Percentiles rank a stretch among this genome's conserved stretches.
Conservation (phyloP, 1,284 basidiomycete genomes). For the Apiotrichum montevideense region DNA sequence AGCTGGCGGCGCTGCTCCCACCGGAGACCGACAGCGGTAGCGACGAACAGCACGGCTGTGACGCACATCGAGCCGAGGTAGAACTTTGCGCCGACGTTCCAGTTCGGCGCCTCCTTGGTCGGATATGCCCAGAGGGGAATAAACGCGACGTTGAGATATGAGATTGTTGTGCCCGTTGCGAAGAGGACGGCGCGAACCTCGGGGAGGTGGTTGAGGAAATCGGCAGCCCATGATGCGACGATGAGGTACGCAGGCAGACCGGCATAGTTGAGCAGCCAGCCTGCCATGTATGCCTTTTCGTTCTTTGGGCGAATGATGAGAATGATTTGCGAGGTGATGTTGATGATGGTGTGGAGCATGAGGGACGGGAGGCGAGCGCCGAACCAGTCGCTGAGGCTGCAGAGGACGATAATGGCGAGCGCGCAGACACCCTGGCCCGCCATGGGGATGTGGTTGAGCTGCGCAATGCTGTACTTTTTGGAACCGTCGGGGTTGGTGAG, state of each 20-base stretch:
- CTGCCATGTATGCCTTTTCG: conserved; percentile 4
- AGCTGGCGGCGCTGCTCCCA: conserved; percentile 11
- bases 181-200: conserved; percentile 8
- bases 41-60: conserved; percentile 4
- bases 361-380: conserved; percentile 12
- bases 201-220: conserved; percentile 7
- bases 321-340: conserved; percentile 9
- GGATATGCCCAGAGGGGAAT: conserved; percentile 14
- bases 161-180: conserved; percentile 12
- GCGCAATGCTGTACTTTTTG: conserved; percentile 12
- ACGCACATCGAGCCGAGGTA: conserved; percentile 13
- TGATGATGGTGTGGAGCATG: conserved; percentile 7
- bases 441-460: conserved; percentile 14
- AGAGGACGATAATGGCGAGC: conserved; percentile 3
- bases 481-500: conserved; percentile 20
- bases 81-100: conserved; percentile 13
- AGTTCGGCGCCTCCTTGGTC: conserved; percentile 10
- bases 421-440: conserved; percentile 6
- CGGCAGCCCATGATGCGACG: conserved; percentile 8
- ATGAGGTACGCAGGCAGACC: conserved; percentile 7
- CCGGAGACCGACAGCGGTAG: conserved; percentile 11
- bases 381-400: conserved; percentile 6
- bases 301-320: conserved; percentile 7
- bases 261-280: conserved; percentile 14
- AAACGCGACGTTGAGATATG: conserved; percentile 12